A percentile compares a stretch with the other conserved stretches of the same genome.
Conservation (phyloP, 176 grass and related monocot genomes). For the Carex kokanica region DNA sequence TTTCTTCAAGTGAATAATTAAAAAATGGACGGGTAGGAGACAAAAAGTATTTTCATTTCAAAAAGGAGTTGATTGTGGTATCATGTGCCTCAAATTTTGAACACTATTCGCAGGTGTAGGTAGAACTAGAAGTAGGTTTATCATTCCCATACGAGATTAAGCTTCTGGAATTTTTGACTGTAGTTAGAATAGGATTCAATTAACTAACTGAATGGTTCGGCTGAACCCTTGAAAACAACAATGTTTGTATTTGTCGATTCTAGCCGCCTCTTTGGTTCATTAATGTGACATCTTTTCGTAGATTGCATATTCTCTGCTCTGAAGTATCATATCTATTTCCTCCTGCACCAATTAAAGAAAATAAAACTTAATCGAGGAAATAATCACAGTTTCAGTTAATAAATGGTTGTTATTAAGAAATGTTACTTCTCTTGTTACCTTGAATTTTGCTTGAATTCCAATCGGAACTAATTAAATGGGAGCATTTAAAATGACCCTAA, state of each 20-base stretch:
- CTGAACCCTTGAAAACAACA: not conserved
- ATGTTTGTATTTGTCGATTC: not conserved
- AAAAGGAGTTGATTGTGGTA: not conserved
- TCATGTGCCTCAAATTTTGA: constrained; percentile 7
- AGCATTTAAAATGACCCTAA: not conserved
- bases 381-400: not conserved
- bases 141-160: constrained; percentile 1
- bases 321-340: not conserved
- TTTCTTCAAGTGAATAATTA: constrained; percentile 6
- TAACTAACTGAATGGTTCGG: not conserved
- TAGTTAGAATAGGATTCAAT: not conserved
- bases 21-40: not conserved
- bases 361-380: not conserved
- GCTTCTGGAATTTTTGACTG: not conserved
- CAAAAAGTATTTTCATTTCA: constrained; percentile 2
- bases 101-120: not conserved
- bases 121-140: not conserved
- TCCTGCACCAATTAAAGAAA: not conserved
- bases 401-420: not conserved
- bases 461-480: not conserved
- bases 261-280: constrained; percentile 9
- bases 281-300: not conserved
- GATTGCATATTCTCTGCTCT: not conserved
- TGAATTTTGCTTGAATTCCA: not conserved
- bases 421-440: not conserved